Base-by-base conservation (phyloP, 2,329 filamentous ascomycete species). In the Xylaria sp. region DNA sequence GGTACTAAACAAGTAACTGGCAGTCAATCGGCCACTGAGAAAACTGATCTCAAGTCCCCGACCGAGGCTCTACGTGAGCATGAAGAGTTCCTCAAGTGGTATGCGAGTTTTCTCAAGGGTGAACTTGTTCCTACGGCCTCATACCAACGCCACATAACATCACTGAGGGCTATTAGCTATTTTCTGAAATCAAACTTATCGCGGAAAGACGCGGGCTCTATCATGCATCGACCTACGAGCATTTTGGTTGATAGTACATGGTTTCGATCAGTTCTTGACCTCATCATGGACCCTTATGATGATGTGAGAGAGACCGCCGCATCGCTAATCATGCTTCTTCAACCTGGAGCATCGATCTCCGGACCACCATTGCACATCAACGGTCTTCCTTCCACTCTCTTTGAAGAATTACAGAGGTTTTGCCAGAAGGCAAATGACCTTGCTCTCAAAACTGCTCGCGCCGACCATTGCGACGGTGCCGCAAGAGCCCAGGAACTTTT, bases 401-500 rank as follows among this genome's bases (percentile, higher is more conserved):
- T 76, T 1, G 73, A 76, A 8, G 75, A 86, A 10, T 78, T 90
- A 34, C 72, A 71, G 3, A 80, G 82, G 18, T 87, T 90, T 64
- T 82, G 88, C 48, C 74, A 71, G 1, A 84, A 84, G 63, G 88
- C 89, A 0, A 87, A 91, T 66, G 79, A 81, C 3, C 82, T 88
- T 41, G 90, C 93, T 67, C 85, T 89, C 25, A 84, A 83, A 31
- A 97, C 94, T 4, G 93, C 93, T 25, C 88, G 96, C 69, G 95
- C 94, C 13, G 94, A 98, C 77, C 93, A 97, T 78, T 94, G 94
- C 1, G 95, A 99, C 80, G 95, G 95, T 10, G 90, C 96, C 57
- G 95, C 94, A 41, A 90, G 93, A 63, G 85, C 91, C 2, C 92
- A 91, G 69, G 89, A 92, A 50, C 82, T 97, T 18, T 79, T 94